phyloP scores from a whole-genome alignment of 306 rosid genomes.

The Bauhinia variegata region DNA sequence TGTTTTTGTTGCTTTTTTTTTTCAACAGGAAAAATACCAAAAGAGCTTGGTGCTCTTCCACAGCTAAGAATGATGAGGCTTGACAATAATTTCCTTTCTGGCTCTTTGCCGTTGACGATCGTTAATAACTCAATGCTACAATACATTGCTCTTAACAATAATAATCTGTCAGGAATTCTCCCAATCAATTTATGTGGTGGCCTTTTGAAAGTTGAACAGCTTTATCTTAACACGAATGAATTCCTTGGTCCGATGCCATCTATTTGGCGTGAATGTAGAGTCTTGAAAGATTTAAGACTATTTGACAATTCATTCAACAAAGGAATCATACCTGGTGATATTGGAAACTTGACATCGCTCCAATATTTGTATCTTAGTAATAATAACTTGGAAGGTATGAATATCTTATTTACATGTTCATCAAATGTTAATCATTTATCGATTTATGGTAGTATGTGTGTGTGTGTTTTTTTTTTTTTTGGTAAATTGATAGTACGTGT shows the following conservation, averaged over 20 bases:
- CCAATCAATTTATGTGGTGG: slow-evolving; percentile 28
- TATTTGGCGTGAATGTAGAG: too few species aligned
- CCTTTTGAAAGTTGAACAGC: slow-evolving; percentile 10
- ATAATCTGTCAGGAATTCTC: slow-evolving; percentile 24
- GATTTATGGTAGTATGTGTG: too few species aligned
- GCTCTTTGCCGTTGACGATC: neutral
- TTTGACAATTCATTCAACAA: too few species aligned
- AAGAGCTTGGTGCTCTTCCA: too few species aligned
- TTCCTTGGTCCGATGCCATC: slow-evolving; percentile 14
- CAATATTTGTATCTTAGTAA: neutral
- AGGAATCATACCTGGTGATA: slow-evolving; percentile 1
- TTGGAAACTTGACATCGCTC: slow-evolving; percentile 26
- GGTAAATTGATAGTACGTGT: too few species aligned
- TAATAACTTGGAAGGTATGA: slow-evolving; percentile 27
- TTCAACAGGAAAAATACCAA: too few species aligned
- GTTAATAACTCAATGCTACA: slow-evolving; percentile 25
- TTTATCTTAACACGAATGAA: neutral
- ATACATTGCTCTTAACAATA: neutral
- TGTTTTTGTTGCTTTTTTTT: too few species aligned
- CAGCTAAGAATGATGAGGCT: too few species aligned
- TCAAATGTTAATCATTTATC: too few species aligned
- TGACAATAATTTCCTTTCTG: neutral
- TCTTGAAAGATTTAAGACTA: too few species aligned
- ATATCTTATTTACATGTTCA: too few species aligned
- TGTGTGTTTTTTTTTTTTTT: too few species aligned